Evolutionary conservation across 2,329 filamentous ascomycete species (phyloP), one percentile per base, ranked within the genome.

Genomic region (Trichophyton rubrum): DNA sequence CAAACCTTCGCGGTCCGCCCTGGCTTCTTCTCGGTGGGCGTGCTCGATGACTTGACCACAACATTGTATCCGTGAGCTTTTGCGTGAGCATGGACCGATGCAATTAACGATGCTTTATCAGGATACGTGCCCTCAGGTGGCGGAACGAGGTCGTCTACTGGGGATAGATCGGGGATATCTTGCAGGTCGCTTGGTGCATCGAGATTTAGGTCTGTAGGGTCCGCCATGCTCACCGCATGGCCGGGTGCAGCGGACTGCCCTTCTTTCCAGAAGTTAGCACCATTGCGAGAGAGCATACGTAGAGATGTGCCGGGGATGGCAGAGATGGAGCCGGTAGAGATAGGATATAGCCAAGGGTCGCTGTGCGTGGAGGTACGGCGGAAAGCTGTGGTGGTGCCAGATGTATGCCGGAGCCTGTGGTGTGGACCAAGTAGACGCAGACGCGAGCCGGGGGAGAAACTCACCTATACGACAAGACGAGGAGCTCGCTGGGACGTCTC

Each of bases 31-130:
- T 76, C 73, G 4, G 73, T 76, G 5, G 74, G 74, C 1, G 72
- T 75, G 62, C 74, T 76, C 17, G 74, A 77, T n/a, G 74, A 76
- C 58, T 77, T 77, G 57, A 77, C 73, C 7, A 76, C 74, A 24
- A 77, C 70, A 64, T 76, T 75, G 62, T 77, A 77, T 20, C 74
- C 74, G 65, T 76, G 73, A 3, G 70, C 66, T 65, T 75, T 76
- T 33, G 72, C 73, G 63, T 75, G 74, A 8, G 69, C 70, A 61
- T 76, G 73, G 24, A 77, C 73, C 11, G 74, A 69, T 2, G 72
- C 67, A 40, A 76, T 68, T 57, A 77, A 67, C 20, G 73, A 68
- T 3, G 70, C 63, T 64, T 73, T 74, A 61, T 77, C 74, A 63
- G 74, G 74, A 66, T 72, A 77, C 30, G 73, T 75, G n/a, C 72